A percentile compares a stretch with the other conserved stretches of the same genome.
Conservation (phyloP, 2,329 filamentous ascomycete genomes). For the Sordariomycetes sp. region DNA sequence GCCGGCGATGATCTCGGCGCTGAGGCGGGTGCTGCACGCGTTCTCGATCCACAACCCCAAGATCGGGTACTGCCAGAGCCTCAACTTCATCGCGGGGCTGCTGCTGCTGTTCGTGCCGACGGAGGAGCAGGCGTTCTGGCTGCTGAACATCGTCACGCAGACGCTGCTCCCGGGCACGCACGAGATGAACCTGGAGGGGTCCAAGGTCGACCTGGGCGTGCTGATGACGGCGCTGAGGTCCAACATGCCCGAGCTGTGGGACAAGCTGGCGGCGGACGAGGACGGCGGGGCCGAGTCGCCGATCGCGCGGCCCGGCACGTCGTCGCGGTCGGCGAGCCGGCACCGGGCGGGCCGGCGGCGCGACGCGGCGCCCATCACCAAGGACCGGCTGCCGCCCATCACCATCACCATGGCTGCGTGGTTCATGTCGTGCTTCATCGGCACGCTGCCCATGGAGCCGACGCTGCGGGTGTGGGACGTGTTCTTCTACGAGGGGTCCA, state of each 20-base stretch:
- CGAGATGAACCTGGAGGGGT: constrained; percentile 79
- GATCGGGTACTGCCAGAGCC: constrained; percentile 90
- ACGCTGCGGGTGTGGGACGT: constrained; percentile 91
- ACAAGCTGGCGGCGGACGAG: constrained; percentile 74
- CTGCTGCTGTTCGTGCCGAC: constrained; percentile 78
- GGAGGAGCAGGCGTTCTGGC: constrained; percentile 86
- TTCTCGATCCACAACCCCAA: constrained; percentile 85
- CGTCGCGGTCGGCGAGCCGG: constrained; percentile 8
- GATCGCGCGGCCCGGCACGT: constrained; percentile 7
- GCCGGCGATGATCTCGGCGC: constrained; percentile 66
- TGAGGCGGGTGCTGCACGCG: constrained; percentile 77
- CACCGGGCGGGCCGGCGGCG: constrained; percentile 21
- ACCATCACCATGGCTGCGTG: constrained; percentile 88
- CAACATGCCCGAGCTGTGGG: constrained; percentile 72
- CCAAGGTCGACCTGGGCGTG: constrained; percentile 88
- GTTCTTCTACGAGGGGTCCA: constrained; percentile 91
- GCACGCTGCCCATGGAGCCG: constrained; percentile 82
- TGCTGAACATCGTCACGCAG: constrained; percentile 85
- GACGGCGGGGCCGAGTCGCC: constrained; percentile 29
- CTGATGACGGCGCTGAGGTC: constrained; percentile 82
- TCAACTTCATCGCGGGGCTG: constrained; percentile 89
- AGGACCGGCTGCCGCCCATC: constrained; percentile 67
- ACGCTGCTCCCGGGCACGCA: constrained; percentile 86
- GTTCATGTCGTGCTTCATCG: constrained; percentile 97
- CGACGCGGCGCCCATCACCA: constrained; percentile 23